Evolutionary conservation across 2,329 filamentous ascomycete species (phyloP), one percentile per base, ranked within the genome.

Genomic region (Fusarium avenaceum): DNA sequence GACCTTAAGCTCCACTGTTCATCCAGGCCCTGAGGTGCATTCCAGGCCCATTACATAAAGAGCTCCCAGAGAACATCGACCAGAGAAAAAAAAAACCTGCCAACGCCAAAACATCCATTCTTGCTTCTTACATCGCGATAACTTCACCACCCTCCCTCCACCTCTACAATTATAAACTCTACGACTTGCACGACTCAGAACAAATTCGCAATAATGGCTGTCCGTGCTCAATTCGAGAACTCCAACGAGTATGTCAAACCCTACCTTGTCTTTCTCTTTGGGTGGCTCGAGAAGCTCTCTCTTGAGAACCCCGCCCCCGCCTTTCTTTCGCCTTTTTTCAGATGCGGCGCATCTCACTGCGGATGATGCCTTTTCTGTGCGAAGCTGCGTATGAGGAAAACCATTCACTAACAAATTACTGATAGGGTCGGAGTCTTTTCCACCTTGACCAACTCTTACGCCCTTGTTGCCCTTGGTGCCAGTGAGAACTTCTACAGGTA

Each of bases 401-500:
- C 10, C 14, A 32, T 10, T 13, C 52, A 15, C 68, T 74, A 35
- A 74, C 56, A 19, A 51, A 26, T 1, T 22, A 26, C 58, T 26
- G 38, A 32, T 76, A 97, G 94, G 84, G 92, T 99, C 78, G 96
- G 96, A 80, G 96, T 98, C 78, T 99, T 99, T 82, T 84, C 94
- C 65, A 97, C 93, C 66, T 91, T 99, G 79, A 99, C 96, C 74
- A 99, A 99, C 83, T 95, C 93, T 63, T 99, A 97, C 82, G 94
- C 94, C 74, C 87, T 99, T 75, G 93, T 97, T 74, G 94, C 95
- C 70, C 89, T 97, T 72, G 96, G 96, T 77, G 94, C 93, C 75
- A 97, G 93, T 77, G 94, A 97, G 86, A 98, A 98, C 88, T 99
- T 99, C 83, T 98, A 98, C 89, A 94, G 89, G 89, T 91, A 81